Percentiles rank a stretch among this genome's conserved stretches.
These are phyloP conservation scores for Acanthamoeba royreba DNA, from an alignment of 208 protist genomes.

Conservation along the genomic window DNA sequence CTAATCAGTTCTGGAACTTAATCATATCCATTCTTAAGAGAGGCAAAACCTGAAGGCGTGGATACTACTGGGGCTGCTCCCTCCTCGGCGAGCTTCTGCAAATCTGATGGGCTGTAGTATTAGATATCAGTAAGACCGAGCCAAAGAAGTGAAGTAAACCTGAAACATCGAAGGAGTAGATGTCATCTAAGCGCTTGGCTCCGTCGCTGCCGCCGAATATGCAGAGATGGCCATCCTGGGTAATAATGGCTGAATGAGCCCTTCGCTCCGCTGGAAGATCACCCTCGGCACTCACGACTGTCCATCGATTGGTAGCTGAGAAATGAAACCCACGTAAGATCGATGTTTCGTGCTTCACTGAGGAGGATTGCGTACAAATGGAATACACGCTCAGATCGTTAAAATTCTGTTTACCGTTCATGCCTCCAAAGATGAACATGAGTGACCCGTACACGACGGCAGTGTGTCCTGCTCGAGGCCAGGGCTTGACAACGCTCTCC, in stretches of 20 bases:
- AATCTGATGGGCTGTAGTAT: neutral
- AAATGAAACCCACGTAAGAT: neutral
- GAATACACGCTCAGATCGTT: neutral
- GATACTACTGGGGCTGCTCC: no score
- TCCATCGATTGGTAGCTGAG: neutral
- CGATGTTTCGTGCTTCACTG: neutral
- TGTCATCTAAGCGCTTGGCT: neutral
- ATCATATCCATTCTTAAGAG: no score
- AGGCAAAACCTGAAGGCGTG: no score
- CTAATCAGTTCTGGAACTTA: no score
- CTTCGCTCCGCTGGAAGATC: neutral
- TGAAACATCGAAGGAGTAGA: neutral
- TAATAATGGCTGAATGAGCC: neutral
- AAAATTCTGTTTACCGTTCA: neutral
- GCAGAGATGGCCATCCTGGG: neutral
- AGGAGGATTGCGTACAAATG: neutral
- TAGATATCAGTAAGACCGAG: no score
- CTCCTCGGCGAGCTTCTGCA: neutral
- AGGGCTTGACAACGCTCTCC: neutral
- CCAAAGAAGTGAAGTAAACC: neutral
- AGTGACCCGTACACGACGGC: neutral
- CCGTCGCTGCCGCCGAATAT: neutral
- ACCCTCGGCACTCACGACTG: neutral
- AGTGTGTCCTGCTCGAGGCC: neutral
- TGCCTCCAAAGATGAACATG: slow-evolving; percentile 55